Percentiles rank a stretch among this genome's conserved stretches.
Conservation (phyloP, 139 green algal species). For the Pedinophyceae sp. region DNA sequence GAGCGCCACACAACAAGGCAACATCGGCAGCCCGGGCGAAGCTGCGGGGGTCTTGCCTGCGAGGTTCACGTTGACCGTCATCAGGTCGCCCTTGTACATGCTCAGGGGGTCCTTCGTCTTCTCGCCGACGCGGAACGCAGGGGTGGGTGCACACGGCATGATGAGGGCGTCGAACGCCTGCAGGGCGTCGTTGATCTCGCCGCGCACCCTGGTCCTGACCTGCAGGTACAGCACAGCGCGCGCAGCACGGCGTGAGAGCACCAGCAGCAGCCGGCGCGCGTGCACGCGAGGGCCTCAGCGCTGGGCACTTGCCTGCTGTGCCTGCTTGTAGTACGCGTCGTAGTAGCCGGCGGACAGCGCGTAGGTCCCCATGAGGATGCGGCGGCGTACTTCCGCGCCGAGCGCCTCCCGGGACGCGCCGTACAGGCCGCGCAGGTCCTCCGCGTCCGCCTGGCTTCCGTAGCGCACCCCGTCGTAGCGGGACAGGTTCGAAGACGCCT, state of each 20-base stretch:
- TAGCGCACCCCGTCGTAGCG: conserved; percentile 92
- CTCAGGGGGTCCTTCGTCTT: conserved; percentile 67
- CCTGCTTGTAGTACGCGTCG: conserved; percentile 91
- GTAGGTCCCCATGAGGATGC: conserved; percentile 98
- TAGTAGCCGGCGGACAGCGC: conserved; percentile 86
- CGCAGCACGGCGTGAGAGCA: neutral
- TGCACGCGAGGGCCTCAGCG: too few species aligned
- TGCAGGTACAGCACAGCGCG: conserved; percentile 8
- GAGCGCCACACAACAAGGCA: too few species aligned
- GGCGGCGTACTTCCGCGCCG: conserved; percentile 72
- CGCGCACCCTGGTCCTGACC: conserved; percentile 71
- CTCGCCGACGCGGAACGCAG: conserved; percentile 70
- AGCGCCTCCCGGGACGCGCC: conserved; percentile 41
- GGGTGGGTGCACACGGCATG: conserved; percentile 59
- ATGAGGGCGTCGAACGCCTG: conserved; percentile 50
- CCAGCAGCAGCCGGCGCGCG: neutral
- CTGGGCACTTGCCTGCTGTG: conserved; percentile 56
- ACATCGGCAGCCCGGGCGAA: too few species aligned
- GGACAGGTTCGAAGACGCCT: conserved; percentile 88
- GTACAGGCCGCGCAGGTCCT: conserved; percentile 44
- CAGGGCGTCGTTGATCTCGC: conserved; percentile 19
- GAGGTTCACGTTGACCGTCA: conserved; percentile 92
- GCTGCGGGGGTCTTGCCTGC: too few species aligned
- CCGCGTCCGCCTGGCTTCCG: conserved; percentile 24
- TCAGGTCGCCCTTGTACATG: conserved; percentile 89